Evolutionary conservation across 2,329 filamentous ascomycete species (phyloP), one percentile per base, ranked within the genome.

Genomic region (Cladosporium sp.): DNA sequence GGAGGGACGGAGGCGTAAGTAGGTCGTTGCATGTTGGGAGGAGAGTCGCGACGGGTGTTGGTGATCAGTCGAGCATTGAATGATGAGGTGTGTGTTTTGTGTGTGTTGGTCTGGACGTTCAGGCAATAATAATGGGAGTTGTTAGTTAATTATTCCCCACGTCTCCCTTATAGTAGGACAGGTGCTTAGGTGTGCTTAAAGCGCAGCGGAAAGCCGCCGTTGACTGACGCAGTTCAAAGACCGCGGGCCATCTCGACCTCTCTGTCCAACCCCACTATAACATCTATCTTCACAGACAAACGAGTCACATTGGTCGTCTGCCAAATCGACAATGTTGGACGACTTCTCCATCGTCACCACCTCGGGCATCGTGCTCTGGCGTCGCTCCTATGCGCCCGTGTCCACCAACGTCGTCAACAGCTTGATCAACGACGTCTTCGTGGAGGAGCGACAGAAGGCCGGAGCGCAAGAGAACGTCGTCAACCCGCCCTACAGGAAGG

Each of bases 291-390:
- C n/a, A n/a, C n/a, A n/a, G n/a, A n/a, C 22, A 9, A 4, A 27
- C 22, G 22, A 27, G 22, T 27, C 22, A 27, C 22, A 27, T 9
- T 27, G 5, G 9, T 27, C 22, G 4, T 27, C 22, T 9, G 22
- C 22, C 22, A 27, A 5, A 50, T 51, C 39, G 45, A 67, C 60
- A 52, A 97, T 97, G 92, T 75, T 99, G 72, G 93, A 99, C 75
- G 86, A 88, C 13, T 99, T 99, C 69, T 92, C 99, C 72, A 93
- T 99, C 59, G 73, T 99, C 55, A 96, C 92, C 54, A 95, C 92
- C 32, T 95, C 91, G 3, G 93, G 93, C 51, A 91, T 99, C 56
- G 93, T 99, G 52, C 82, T 99, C 50, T 99, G 93, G 93, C 96
- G 92, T 55, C 86, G 88, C 67, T 86, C 84, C 20, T 96, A 92